Evolutionary conservation across 2,329 filamentous ascomycete species (phyloP).

Genomic region (Berkeleyomyces basicola): DNA sequence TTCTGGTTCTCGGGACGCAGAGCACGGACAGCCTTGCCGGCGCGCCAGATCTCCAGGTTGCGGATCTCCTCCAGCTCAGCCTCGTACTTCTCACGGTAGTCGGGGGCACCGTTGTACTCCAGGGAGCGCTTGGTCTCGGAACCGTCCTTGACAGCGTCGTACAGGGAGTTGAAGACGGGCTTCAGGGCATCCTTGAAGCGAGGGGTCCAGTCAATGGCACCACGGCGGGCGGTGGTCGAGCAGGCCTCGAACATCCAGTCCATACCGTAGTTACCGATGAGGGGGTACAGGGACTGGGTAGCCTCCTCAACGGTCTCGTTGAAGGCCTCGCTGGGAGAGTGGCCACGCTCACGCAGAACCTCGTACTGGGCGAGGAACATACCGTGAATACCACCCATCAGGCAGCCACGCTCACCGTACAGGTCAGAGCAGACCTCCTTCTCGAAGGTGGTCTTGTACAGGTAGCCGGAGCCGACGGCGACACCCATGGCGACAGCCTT

Average conservation of each 20-base stretch:
- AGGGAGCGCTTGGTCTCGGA: conserved; percentile 91
- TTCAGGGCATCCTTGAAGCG: conserved; percentile 97
- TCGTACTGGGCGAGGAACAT: conserved; percentile 99
- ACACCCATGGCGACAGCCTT: conserved; percentile 94
- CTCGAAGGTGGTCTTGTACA: conserved; percentile 99
- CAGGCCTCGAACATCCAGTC: conserved; percentile 99
- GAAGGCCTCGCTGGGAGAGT: conserved; percentile 96
- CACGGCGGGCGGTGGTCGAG: conserved; percentile 94
- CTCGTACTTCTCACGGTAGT: conserved; percentile 97
- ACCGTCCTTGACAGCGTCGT: conserved; percentile 81
- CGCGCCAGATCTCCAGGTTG: conserved; percentile 95
- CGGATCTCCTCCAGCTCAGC: conserved; percentile 98
- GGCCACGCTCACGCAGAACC: conserved; percentile 95
- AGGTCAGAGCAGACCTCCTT: conserved; percentile 99
- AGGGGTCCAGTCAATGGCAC: conserved; percentile 96
- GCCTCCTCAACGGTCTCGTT: conserved; percentile 99
- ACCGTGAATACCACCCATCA: conserved; percentile 99
- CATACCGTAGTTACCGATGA: conserved; percentile 96
- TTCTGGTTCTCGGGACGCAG: conserved; percentile 80
- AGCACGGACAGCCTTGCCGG: conserved; percentile 86
- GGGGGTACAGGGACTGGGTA: conserved; percentile 91
- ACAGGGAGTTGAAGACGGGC: conserved; percentile 95
- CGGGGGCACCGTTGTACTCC: conserved; percentile 87
- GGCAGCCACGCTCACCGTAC: conserved; percentile 98
- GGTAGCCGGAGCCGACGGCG: conserved; percentile 91